Evolutionary conservation across 1,139 yeast genomes (phyloP), one percentile per base, ranked within the genome.

Genomic region (Casaregolazyma lundiana): DNA sequence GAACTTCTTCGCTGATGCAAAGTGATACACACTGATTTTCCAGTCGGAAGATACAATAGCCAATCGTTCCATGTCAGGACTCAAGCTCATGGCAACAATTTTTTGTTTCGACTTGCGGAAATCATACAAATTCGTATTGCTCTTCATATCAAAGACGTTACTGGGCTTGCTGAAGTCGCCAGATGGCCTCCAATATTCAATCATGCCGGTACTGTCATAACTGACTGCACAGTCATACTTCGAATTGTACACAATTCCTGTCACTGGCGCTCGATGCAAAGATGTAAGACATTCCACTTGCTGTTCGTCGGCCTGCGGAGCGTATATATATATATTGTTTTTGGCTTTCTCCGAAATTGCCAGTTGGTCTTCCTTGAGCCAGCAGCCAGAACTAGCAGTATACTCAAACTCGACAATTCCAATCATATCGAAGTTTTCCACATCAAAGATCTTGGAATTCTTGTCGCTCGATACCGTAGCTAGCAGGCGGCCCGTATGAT

Each of bases 171-270:
- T 50, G 29, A 49, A 54, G 4, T 47, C 49, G 8, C 62, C 56
- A 1, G 48, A 49, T 1, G 62, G 66, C 22, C 46, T 51, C 79
- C 80, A 75, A 49, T 71, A 70, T 56, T 75, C 80, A 8, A 75
- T 54, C 56, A 71, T 65, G 1, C 79, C 78, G 19, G 55, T 53
- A 2, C 46, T 50, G 50, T 75, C 80, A 2, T 61, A 53, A 1
- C 75, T 68, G 2, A 75, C 56, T n/a, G 68, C 61, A 48, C 71
- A 68, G 19, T 66, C 55, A 45, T 61, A 58, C 38, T 51, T 53
- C 2, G 55, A 32, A 48, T 68, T 69, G 59, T 58, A 73, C 1
- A 52, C 55, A 11, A 74, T 47, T 8, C 58, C 49, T 1, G 46
- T 47, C 4, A 73, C 58, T 1, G 69, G 63, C 21, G 51, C 43